A percentile compares a stretch with the other conserved stretches of the same genome.
These are phyloP conservation scores for Cadophora luteo-olivacea DNA, from an alignment of 2,329 filamentous ascomycete genomes.

Conservation along the genomic window DNA sequence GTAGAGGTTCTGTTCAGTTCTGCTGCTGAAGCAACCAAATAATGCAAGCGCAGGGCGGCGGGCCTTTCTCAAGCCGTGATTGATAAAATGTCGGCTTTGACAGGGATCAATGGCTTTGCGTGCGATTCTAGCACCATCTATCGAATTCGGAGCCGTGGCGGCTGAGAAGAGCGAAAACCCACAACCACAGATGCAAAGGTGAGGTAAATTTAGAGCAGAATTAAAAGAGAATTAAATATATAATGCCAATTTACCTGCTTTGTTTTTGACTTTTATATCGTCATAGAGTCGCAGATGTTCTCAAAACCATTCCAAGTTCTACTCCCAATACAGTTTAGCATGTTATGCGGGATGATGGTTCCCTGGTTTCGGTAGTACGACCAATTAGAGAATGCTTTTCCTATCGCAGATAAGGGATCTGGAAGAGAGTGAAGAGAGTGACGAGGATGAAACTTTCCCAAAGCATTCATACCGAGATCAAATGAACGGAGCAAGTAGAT, in stretches of 20 bases:
- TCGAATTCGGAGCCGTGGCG: constrained; percentile 14
- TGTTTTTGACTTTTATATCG: constrained; percentile 1
- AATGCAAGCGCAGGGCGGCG: constrained; percentile 6
- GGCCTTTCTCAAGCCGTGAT: constrained; percentile 8
- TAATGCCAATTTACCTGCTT: neutral
- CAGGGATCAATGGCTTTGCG: neutral
- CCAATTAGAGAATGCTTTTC: neutral
- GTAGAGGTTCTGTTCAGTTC: constrained; percentile 1
- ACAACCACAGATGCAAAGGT: neutral
- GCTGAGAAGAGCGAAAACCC: neutral
- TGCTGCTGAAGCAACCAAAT: constrained; percentile 16
- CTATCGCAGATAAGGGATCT: neutral
- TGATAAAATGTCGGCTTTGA: constrained; percentile 15
- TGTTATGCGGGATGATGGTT: neutral
- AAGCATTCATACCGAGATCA: too few species aligned
- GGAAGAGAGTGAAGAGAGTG: neutral
- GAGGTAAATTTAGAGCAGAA: neutral
- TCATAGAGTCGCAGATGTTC: neutral
- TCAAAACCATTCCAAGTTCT: neutral
- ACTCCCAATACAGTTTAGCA: neutral
- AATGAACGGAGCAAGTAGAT: too few species aligned
- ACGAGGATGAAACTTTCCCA: too few species aligned
- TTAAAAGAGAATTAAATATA: neutral
- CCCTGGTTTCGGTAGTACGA: neutral
- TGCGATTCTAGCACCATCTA: constrained; percentile 20